Percentiles rank a stretch among this genome's conserved stretches.
phyloP scores from a whole-genome alignment of 2,329 filamentous ascomycete genomes.

The Colletotrichum lindemuthianum region DNA sequence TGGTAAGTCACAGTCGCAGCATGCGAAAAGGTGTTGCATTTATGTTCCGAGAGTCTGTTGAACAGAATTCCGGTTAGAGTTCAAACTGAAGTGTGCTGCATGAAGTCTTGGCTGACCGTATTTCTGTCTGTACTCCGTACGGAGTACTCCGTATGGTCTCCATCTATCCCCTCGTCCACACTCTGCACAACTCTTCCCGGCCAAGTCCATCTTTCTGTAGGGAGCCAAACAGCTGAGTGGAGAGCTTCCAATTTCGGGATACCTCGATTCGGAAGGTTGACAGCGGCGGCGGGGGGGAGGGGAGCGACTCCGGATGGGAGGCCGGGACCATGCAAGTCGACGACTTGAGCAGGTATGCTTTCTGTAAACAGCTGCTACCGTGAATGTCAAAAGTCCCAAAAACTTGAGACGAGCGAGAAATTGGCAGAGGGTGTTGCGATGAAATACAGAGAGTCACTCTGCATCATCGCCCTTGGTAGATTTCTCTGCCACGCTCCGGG shows the following conservation, averaged over 20 bases:
- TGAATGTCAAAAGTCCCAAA: slow-evolving; percentile 16
- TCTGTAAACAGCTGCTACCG: slow-evolving; percentile 18
- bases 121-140: neutral
- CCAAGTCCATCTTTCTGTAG: neutral
- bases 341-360: neutral
- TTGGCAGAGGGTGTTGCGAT: too few species aligned
- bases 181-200: too few species aligned
- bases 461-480: too few species aligned
- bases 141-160: neutral
- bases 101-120: neutral
- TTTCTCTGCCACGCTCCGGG: too few species aligned
- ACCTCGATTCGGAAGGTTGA: neutral
- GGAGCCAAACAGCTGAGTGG: neutral
- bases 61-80: slow-evolving; percentile 10
- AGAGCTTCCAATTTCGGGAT: neutral
- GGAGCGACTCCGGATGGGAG: too few species aligned
- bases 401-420: slow-evolving; percentile 9
- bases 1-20: neutral
- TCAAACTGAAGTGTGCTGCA: neutral
- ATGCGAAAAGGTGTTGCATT: neutral
- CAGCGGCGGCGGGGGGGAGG: neutral
- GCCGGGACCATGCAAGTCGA: slow-evolving; percentile 1
- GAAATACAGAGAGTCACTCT: too few species aligned
- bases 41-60: neutral
- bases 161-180: neutral